Conservation (phyloP, 352 stramenopile species). For the Pythium rhizo-oryzae region DNA sequence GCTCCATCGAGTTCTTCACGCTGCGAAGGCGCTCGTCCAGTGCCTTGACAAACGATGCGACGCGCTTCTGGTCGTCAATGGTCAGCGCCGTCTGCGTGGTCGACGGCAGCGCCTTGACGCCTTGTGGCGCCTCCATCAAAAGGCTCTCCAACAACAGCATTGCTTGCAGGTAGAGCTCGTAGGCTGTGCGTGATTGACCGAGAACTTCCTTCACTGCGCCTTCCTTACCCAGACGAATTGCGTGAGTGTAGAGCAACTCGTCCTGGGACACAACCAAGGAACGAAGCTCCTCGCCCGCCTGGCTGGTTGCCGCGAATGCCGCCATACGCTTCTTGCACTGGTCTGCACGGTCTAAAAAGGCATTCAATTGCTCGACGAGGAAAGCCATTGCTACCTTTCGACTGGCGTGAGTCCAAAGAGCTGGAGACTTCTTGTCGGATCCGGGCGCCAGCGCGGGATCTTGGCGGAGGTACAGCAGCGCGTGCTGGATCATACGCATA, state of each 20-base stretch:
- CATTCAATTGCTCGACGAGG: constrained; percentile 60
- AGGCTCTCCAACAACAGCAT: constrained; percentile 68
- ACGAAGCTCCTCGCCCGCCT: constrained; percentile 25
- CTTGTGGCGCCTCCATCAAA: constrained; percentile 43
- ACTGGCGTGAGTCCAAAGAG: constrained; percentile 47
- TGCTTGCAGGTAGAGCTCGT: constrained; percentile 64
- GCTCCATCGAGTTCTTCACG: constrained; percentile 34
- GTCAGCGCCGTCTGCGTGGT: constrained; percentile 26
- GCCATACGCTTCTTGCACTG: constrained; percentile 62
- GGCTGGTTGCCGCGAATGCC: constrained; percentile 18
- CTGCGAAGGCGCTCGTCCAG: constrained; percentile 59
- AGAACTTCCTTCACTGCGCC: constrained; percentile 72
- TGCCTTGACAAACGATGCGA: constrained; percentile 49
- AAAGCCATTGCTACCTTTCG: constrained; percentile 66
- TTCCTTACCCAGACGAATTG: constrained; percentile 63
- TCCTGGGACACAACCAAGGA: constrained; percentile 49
- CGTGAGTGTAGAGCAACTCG: constrained; percentile 66
- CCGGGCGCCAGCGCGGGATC: constrained; percentile 32
- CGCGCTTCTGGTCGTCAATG: constrained; percentile 55
- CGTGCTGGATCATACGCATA: constrained; percentile 63
- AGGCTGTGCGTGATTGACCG: constrained; percentile 51
- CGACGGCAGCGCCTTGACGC: neutral
- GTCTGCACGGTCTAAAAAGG: constrained; percentile 65
- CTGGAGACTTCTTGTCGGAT: constrained; percentile 16
- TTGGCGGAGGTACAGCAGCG: constrained; percentile 62